Evolutionary conservation across 768 basidiomycete species (phyloP).

Genomic region (Baorangia bicolor): DNA sequence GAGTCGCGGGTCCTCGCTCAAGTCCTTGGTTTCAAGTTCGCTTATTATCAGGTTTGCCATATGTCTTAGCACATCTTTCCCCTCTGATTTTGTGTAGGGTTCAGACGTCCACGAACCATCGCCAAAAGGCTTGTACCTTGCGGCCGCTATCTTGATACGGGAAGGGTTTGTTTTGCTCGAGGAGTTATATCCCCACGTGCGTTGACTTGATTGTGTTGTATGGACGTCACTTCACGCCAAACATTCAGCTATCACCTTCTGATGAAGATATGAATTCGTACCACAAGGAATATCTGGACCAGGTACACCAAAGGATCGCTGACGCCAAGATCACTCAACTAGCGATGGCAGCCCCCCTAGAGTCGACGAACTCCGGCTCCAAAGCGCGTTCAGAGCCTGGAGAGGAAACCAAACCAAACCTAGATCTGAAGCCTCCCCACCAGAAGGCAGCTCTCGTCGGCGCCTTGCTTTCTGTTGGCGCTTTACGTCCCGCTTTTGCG

Average conservation of each 20-base stretch:
- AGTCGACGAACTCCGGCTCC: slow-evolving; percentile 45
- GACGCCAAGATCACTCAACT: slow-evolving; percentile 73
- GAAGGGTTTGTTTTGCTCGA: slow-evolving; percentile 85
- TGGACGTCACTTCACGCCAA: slow-evolving; percentile 6
- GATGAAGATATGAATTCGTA: slow-evolving; percentile 76
- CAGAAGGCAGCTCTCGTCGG: slow-evolving; percentile 79
- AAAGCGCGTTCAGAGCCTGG: slow-evolving; percentile 41
- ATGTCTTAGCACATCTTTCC: background rate
- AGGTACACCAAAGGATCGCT: slow-evolving; percentile 62
- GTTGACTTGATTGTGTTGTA: slow-evolving; percentile 24
- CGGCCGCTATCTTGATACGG: slow-evolving; percentile 84
- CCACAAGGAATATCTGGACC: slow-evolving; percentile 61
- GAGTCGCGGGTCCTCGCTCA: slow-evolving; percentile 75
- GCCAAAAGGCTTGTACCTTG: slow-evolving; percentile 73
- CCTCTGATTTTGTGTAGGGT: slow-evolving; percentile 38
- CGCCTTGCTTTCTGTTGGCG: slow-evolving; percentile 85
- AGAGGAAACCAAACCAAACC: slow-evolving; percentile 35
- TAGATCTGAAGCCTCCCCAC: slow-evolving; percentile 49
- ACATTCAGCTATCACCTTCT: slow-evolving; percentile 61
- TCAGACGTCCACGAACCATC: slow-evolving; percentile 58
- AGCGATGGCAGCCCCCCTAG: slow-evolving; percentile 82
- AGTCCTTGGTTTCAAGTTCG: slow-evolving; percentile 97
- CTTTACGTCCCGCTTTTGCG: slow-evolving; percentile 71
- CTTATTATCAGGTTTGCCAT: slow-evolving; percentile 74
- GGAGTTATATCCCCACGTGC: slow-evolving; percentile 91